phyloP scores from a whole-genome alignment of 2,329 filamentous ascomycete species.

The Pseudocercospora pini-densiflorae region DNA sequence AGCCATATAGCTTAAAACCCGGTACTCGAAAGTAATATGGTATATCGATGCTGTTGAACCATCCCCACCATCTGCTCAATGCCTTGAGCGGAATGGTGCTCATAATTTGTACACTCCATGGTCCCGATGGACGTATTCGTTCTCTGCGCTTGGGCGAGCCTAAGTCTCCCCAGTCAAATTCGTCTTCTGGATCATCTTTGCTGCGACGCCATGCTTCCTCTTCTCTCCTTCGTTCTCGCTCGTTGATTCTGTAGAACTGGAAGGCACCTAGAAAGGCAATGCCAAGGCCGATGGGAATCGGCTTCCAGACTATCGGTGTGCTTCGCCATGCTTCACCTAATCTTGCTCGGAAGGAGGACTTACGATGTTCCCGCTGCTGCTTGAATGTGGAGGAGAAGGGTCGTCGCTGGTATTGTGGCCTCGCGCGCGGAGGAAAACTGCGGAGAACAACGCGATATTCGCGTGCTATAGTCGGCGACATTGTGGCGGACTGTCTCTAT shows the following conservation, averaged over 20 bases:
- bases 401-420: constrained; percentile 15
- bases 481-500: constrained; percentile 5
- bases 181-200: constrained; percentile 49
- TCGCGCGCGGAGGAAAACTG: constrained; percentile 10
- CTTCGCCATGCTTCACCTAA: constrained; percentile 62
- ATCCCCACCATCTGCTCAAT: constrained; percentile 85
- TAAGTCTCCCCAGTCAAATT: constrained; percentile 31
- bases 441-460: constrained; percentile 15
- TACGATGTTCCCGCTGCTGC: constrained; percentile 27
- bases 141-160: constrained; percentile 58
- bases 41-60: constrained; percentile 86
- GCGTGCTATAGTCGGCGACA: constrained; percentile 15
- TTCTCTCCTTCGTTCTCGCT: constrained; percentile 49
- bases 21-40: constrained; percentile 87
- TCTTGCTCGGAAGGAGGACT: constrained; percentile 58
- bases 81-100: constrained; percentile 90
- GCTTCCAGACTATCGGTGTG: constrained; percentile 82
- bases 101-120: constrained; percentile 94
- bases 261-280: constrained; percentile 81
- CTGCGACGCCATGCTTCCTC: constrained; percentile 49
- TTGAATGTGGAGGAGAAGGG: constrained; percentile 25
- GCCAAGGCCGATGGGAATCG: constrained; percentile 84
- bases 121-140: constrained; percentile 78
- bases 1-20: constrained; percentile 90
- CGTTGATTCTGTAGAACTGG: constrained; percentile 78